Conservation (phyloP, 148 eudicot species). For the Limonium bicolor region DNA sequence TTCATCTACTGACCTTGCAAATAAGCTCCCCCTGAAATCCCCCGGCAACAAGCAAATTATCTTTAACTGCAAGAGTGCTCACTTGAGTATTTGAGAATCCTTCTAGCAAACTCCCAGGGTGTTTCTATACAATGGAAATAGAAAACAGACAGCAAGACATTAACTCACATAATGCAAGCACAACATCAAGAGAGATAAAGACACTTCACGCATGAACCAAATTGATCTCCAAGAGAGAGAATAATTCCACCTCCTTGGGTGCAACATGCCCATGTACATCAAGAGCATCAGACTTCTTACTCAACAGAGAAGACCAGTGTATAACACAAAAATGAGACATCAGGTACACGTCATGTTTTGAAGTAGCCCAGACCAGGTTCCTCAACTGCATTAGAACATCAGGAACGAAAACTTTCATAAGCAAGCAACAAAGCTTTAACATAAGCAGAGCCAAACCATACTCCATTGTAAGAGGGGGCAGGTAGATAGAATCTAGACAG, state of each 20-base stretch:
- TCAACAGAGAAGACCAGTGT: slow-evolving; percentile 40
- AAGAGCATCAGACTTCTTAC: slow-evolving; percentile 58
- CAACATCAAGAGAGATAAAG: neutral
- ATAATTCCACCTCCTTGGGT: slow-evolving; percentile 49
- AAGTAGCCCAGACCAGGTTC: slow-evolving; percentile 86
- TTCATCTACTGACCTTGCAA: slow-evolving; percentile 50
- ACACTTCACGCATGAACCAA: too few species aligned
- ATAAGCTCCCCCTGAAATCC: slow-evolving; percentile 91
- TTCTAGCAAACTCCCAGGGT: slow-evolving; percentile 80
- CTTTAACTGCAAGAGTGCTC: slow-evolving; percentile 84
- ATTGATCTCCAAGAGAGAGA: neutral
- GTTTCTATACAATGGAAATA: slow-evolving; percentile 34
- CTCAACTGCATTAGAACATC: slow-evolving; percentile 42
- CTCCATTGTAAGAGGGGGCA: too few species aligned
- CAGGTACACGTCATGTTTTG: slow-evolving; percentile 82
- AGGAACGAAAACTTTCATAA: neutral
- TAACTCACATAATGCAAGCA: neutral
- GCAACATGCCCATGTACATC: slow-evolving; percentile 77
- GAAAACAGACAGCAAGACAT: neutral
- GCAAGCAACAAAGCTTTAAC: neutral
- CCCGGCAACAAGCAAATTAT: slow-evolving; percentile 73
- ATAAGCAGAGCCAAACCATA: too few species aligned
- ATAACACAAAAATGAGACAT: slow-evolving; percentile 51
- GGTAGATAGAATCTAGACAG: too few species aligned
- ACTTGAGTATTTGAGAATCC: slow-evolving; percentile 79